Percentiles rank a stretch among this genome's conserved stretches.
phyloP scores from a whole-genome alignment of 1,139 yeast species.

The Ogataea hybrid region DNA sequence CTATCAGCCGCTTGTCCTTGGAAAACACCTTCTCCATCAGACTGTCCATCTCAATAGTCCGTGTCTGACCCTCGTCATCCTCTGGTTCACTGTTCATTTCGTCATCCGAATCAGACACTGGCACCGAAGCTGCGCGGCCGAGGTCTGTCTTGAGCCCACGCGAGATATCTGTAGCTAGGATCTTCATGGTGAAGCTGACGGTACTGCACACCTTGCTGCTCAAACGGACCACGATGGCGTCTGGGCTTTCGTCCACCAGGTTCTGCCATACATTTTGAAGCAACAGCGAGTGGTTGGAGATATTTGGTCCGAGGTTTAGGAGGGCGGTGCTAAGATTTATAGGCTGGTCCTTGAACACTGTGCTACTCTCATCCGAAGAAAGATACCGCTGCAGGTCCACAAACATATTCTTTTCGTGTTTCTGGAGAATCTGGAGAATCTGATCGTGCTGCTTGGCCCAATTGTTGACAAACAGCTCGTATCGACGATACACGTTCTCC shows the following conservation, averaged over 20 bases:
- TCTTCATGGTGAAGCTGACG: slow-evolving; percentile 13
- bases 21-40: slow-evolving; percentile 30
- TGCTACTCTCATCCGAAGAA: slow-evolving; percentile 16
- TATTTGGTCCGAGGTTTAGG: slow-evolving; percentile 53
- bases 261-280: slow-evolving; percentile 41
- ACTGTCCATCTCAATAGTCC: slow-evolving; percentile 36
- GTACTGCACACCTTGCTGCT: slow-evolving; percentile 24
- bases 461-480: slow-evolving; percentile 37
- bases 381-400: slow-evolving; percentile 36
- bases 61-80: slow-evolving; percentile 28
- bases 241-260: slow-evolving; percentile 20
- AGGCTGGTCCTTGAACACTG: slow-evolving; percentile 13
- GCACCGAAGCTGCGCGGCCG: slow-evolving; percentile 11
- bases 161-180: slow-evolving; percentile 7
- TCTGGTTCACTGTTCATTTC: slow-evolving; percentile 17
- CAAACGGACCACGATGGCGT: slow-evolving; percentile 24
- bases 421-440: slow-evolving; percentile 39
- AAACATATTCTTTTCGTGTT: slow-evolving; percentile 41
- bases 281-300: slow-evolving; percentile 53
- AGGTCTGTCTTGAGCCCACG: slow-evolving; percentile 8
- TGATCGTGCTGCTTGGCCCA: slow-evolving; percentile 40
- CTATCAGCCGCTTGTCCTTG: slow-evolving; percentile 26
- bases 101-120: slow-evolving; percentile 22
- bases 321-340: slow-evolving; percentile 42
- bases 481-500: slow-evolving; percentile 38